Evolutionary conservation across 1,284 basidiomycete species (phyloP).

Genomic region (Anthracocystis walkeri): DNA sequence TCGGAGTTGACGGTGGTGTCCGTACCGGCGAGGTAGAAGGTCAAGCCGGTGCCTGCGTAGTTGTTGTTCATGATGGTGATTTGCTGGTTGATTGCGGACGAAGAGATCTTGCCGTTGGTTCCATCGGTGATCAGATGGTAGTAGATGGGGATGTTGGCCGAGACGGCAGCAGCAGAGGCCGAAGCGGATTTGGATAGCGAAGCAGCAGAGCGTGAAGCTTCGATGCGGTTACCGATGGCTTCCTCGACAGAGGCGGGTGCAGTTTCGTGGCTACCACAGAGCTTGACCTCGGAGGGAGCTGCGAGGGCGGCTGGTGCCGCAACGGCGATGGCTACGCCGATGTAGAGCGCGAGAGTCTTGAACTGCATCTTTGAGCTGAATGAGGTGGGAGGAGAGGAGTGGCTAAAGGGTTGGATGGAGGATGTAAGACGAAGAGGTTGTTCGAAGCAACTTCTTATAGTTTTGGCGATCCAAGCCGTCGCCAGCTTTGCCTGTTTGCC

Average conservation of each 20-base stretch:
- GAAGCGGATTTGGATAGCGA: constrained; percentile 4
- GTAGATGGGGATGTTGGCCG: constrained; percentile 41
- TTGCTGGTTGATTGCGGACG: constrained; percentile 62
- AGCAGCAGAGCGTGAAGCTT: constrained; percentile 1
- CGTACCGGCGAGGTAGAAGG: constrained; percentile 72
- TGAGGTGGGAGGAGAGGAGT: not conserved
- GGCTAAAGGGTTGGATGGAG: not conserved
- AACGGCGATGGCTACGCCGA: constrained; percentile 21
- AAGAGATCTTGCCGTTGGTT: constrained; percentile 40
- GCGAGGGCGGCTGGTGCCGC: constrained; percentile 28
- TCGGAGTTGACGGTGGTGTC: constrained; percentile 70
- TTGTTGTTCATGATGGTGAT: constrained; percentile 74
- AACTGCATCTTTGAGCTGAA: constrained; percentile 24
- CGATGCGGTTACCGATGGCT: constrained; percentile 20
- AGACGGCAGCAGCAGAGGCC: constrained; percentile 18
- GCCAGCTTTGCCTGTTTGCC: too few relatives aligned
- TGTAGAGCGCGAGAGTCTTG: constrained; percentile 30
- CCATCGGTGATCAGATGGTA: constrained; percentile 53
- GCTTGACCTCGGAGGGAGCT: constrained; percentile 19
- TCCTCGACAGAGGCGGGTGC: constrained; percentile 31
- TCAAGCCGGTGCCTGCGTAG: constrained; percentile 71
- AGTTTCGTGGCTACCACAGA: constrained; percentile 30
- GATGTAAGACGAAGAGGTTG: not conserved
- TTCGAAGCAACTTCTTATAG: not conserved
- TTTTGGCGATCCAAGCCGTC: too few relatives aligned